Evolutionary conservation across 1,284 basidiomycete species (phyloP), one percentile per base, ranked within the genome.

Genomic region (Cryptococcus depauperatus): DNA sequence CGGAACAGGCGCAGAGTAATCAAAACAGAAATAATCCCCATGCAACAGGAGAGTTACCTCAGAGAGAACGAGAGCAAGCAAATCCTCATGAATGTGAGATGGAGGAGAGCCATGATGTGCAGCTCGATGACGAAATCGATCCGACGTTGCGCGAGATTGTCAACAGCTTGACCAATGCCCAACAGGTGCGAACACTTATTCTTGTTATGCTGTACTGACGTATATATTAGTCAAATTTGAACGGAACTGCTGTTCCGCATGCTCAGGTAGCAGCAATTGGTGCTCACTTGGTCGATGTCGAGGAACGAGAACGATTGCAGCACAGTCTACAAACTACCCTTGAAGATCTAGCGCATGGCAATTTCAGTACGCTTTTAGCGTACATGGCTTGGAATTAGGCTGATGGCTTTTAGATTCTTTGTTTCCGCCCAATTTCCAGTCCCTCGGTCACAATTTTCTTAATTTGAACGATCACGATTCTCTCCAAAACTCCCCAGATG

Each of bases 111-210:
- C n/a, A 39, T 18, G 23, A 32, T n/a, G 22, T 19, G 8, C 40
- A 21, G 23, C 18, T 57, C 23, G 62, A 61, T 23, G 64, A 60
- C 19, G 64, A 59, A n/a, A 62, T 66, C 33, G 66, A 68, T 48
- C 66, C 66, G 9, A 62, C 64, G 3, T 52, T 66, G 18, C 52
- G 66, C 11, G 66, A 66, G 51, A 68, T 68, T 39, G 66, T 68
- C 23, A 66, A 68, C 44, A 66, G 63, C 49, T 46, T 68, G 28
- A 66, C 63, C 0, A 62, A 66, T 21, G 66, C 64, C 4, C 64
- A 66, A 42, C 62, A 66, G 54, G 65, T 64, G 37, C 47, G 63
- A 39, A 3, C n/a, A n/a, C n/a, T n/a, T n/a, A n/a, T n/a, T n/a
- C n/a, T n/a, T n/a, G n/a, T n/a, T n/a, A n/a, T n/a, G n/a, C n/a